These are phyloP conservation scores for Paraurostyla sp. DNA, from an alignment of 73 alveolate species.

Conservation along the genomic window DNA sequence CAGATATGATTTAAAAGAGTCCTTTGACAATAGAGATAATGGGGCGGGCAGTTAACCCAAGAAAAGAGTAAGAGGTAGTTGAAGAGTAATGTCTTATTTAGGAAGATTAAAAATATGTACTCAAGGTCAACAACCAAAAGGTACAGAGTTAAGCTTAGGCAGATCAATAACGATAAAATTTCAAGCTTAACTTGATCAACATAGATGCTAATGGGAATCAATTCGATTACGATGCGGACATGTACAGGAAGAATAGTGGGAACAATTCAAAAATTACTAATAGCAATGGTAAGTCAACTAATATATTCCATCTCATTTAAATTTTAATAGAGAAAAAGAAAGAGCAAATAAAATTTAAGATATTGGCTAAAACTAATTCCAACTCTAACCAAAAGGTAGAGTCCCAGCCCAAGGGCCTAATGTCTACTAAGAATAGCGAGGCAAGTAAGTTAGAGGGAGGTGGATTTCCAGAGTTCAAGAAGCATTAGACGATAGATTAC, in stretches of 20 bases:
- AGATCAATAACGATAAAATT: too few species aligned
- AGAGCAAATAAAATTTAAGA: background rate
- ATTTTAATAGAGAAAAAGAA: background rate
- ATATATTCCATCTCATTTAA: background rate
- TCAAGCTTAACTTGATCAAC: too few species aligned
- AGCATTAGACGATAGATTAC: conserved; percentile 9
- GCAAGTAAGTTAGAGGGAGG: background rate
- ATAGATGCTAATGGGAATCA: too few species aligned
- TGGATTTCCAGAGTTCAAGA: background rate
- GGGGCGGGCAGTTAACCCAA: too few species aligned
- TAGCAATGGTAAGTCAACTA: background rate
- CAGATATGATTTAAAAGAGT: background rate
- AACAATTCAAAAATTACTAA: background rate
- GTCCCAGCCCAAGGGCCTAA: background rate
- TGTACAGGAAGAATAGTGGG: background rate
- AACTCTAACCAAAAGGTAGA: background rate
- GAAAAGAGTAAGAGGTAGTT: too few species aligned
- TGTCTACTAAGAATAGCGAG: background rate
- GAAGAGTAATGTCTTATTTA: too few species aligned
- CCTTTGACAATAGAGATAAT: too few species aligned
- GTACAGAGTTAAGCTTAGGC: background rate
- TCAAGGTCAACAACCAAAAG: background rate
- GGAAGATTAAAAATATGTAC: background rate
- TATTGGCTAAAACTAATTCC: background rate
- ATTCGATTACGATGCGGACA: background rate